Base-by-base conservation (phyloP, 2,329 filamentous ascomycete species). In the Alternaria panax region DNA sequence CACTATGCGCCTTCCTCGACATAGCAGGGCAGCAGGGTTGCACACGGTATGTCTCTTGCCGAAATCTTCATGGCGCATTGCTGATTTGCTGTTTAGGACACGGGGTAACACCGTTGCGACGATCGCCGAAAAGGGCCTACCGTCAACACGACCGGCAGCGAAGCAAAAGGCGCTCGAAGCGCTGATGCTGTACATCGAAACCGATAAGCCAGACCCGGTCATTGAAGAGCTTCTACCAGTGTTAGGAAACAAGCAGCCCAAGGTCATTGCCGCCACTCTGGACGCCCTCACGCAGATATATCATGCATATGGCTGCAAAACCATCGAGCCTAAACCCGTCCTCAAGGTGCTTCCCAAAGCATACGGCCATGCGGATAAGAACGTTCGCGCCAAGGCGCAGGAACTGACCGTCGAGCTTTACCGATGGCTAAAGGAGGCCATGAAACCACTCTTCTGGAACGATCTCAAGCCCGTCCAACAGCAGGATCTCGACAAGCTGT, bases 361-460 rank as follows among this genome's bases (percentile, higher is more conserved):
- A 2, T 99, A 97, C 75, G 92, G 92, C 20, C 95, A 98, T 76
- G 94, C 95, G 30, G 95, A 99, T 84, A 99, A 99, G 80, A 98
- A 98, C 76, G 92, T 99, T 16, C 90, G 95, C 79, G 93, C 93
- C 4, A 95, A 97, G 77, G 93, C 93, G 27, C 95, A 95, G 46
- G 93, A 90, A 69, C 83, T 99, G 57, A 91, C 94, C 0, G 92
- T 97, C 47, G 96, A 99, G 75, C 87, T 99, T 58, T 99, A 99
- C 79, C 86, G 95, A 79, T 99, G 96, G 95, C 84, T 99, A 32
- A 91, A 94, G 67, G 95, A 99, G 65, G 94, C 94, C 11, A 97
- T 99, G 89, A 99, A 99, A 77, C 92, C 94, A 36, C 90, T 98
- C 79, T 98, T 99, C 77, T 99, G 95, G 93, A 88, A 86, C 43